Evolutionary conservation across 805 yeast species (phyloP).

Genomic region (Ogataea wickerhamii): DNA sequence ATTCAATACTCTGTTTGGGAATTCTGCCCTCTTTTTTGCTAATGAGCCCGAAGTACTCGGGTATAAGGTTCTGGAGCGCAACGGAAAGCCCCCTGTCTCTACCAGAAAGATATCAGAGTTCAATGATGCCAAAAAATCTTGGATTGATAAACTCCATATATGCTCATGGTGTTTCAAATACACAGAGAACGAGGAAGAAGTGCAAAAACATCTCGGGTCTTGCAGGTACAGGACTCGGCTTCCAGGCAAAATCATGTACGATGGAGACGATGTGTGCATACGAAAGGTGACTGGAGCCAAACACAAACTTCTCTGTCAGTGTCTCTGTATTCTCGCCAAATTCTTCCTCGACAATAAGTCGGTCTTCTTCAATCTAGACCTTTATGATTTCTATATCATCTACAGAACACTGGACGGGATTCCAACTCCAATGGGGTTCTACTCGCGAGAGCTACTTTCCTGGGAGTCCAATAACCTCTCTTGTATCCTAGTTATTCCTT

Average conservation of each 20-base stretch:
- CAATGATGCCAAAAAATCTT: slow-evolving; percentile 28
- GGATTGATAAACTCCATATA: slow-evolving; percentile 64
- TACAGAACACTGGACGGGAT: slow-evolving; percentile 46
- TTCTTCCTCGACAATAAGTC: slow-evolving; percentile 88
- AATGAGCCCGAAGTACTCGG: slow-evolving; percentile 46
- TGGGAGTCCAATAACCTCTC: slow-evolving; percentile 84
- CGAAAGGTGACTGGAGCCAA: slow-evolving; percentile 64
- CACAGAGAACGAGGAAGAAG: slow-evolving; percentile 42
- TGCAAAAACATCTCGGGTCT: slow-evolving; percentile 46
- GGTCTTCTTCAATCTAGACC: slow-evolving; percentile 72
- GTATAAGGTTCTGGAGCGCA: slow-evolving; percentile 31
- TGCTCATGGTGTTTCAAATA: slow-evolving; percentile 88
- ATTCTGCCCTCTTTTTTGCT: slow-evolving; percentile 65
- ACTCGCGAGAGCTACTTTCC: slow-evolving; percentile 80
- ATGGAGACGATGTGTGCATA: slow-evolving; percentile 53
- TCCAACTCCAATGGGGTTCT: slow-evolving; percentile 78
- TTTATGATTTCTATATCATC: slow-evolving; percentile 74
- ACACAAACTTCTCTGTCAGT: slow-evolving; percentile 71
- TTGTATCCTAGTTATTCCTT: slow-evolving; percentile 88
- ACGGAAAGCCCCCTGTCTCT: slow-evolving; percentile 19
- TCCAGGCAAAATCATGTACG: slow-evolving; percentile 72
- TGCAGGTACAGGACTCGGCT: slow-evolving; percentile 39
- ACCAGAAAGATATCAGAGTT: slow-evolving; percentile 15
- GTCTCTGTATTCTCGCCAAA: slow-evolving; percentile 79
- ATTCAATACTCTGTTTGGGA: slow-evolving; percentile 86